A percentile compares a stretch with the other conserved stretches of the same genome.
These are phyloP conservation scores for Entomortierella parvispora DNA, from an alignment of 192 early-diverging fungal species.

Conservation along the genomic window DNA sequence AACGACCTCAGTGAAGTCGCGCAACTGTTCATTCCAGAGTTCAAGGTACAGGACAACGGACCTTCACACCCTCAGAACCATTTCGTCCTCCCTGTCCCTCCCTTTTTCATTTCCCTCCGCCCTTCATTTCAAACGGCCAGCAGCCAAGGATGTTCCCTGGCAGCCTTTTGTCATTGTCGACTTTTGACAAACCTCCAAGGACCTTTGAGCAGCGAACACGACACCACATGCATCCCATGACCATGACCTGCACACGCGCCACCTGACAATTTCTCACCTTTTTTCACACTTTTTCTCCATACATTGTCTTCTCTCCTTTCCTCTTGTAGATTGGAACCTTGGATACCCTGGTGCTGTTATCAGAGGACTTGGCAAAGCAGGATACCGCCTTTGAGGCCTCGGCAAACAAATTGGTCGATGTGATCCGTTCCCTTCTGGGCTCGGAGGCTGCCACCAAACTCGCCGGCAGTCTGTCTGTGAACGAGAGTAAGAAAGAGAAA, in stretches of 20 bases:
- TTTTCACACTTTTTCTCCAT: neutral
- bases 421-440: constrained; percentile 78
- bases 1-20: constrained; percentile 84
- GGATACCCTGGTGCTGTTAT: constrained; percentile 91
- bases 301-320: constrained; percentile 1
- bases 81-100: too few species aligned
- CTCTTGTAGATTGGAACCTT: constrained; percentile 88
- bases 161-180: too few species aligned
- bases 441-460: constrained; percentile 65
- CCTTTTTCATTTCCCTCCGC: too few species aligned
- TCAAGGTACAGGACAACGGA: constrained; percentile 89
- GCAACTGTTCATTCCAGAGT: constrained; percentile 88
- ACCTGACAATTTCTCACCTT: neutral
- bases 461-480: constrained; percentile 73
- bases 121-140: too few species aligned
- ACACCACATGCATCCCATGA: too few species aligned
- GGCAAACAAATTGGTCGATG: constrained; percentile 86
- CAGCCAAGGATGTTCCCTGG: too few species aligned
- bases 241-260: neutral
- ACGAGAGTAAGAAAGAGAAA: constrained; percentile 74
- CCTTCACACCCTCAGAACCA: too few species aligned
- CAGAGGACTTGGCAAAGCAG: constrained; percentile 92
- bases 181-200: too few species aligned
- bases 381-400: constrained; percentile 83
- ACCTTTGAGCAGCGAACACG: too few species aligned